These are phyloP conservation scores for Sporisorium graminicola DNA, from an alignment of 1,284 basidiomycete species.

Conservation along the genomic window DNA sequence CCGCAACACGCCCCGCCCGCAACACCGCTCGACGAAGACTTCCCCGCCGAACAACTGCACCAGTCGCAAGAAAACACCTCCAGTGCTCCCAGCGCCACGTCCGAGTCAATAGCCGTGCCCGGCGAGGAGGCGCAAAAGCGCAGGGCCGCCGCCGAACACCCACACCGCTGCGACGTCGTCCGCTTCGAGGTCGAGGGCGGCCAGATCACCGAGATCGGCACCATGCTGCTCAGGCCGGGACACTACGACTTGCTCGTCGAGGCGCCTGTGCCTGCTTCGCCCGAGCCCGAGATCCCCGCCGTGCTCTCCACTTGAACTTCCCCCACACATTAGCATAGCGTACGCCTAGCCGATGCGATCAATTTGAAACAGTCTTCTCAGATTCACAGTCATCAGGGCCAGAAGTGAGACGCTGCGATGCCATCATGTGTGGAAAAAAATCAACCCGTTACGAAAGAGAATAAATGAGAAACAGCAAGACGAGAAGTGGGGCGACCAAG, in stretches of 20 bases:
- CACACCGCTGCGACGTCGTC: slow-evolving; percentile 57
- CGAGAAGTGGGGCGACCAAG: neutral
- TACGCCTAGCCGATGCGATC: neutral
- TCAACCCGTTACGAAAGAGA: slow-evolving; percentile 17
- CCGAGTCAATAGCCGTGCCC: slow-evolving; percentile 38
- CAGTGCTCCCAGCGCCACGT: neutral
- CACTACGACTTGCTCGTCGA: slow-evolving; percentile 60
- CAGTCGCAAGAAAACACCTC: slow-evolving; percentile 6
- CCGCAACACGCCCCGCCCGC: slow-evolving; percentile 48
- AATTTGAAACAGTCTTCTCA: neutral
- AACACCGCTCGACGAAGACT: slow-evolving; percentile 43
- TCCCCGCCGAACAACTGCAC: slow-evolving; percentile 24
- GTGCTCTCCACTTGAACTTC: slow-evolving; percentile 21
- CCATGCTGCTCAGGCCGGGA: slow-evolving; percentile 54
- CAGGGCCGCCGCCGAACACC: slow-evolving; percentile 27
- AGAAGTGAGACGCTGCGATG: neutral
- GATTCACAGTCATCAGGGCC: neutral
- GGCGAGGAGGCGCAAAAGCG: slow-evolving; percentile 29
- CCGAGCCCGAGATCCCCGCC: slow-evolving; percentile 53
- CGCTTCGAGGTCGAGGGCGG: slow-evolving; percentile 59
- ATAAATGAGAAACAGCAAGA: neutral
- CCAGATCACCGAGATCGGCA: slow-evolving; percentile 57
- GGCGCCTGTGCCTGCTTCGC: slow-evolving; percentile 48
- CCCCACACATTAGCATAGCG: neutral
- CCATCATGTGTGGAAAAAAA: neutral